phyloP scores from a whole-genome alignment of 768 basidiomycete genomes.

The Leucosporidium scottii region DNA sequence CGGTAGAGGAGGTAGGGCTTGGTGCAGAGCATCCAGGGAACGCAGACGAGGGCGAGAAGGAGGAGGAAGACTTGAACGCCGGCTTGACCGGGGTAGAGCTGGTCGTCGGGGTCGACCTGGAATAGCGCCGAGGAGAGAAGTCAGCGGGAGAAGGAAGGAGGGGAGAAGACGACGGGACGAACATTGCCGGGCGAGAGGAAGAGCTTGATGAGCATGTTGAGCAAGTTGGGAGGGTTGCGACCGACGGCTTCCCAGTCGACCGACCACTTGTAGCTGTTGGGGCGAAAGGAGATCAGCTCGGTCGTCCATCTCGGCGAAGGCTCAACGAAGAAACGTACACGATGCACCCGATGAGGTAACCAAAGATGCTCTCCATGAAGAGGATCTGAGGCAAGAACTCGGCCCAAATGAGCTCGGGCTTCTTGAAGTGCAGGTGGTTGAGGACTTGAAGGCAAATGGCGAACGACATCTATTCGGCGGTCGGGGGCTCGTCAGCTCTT shows the following conservation, averaged over 20 bases:
- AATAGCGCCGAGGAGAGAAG: background rate
- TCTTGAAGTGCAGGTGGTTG: slow-evolving; percentile 90
- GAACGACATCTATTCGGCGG: slow-evolving; percentile 84
- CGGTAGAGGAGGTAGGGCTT: slow-evolving; percentile 90
- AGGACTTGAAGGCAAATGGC: slow-evolving; percentile 91
- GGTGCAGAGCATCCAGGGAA: slow-evolving; percentile 85
- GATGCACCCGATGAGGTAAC: slow-evolving; percentile 42
- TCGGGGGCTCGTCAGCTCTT: background rate
- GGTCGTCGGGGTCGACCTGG: slow-evolving; percentile 55
- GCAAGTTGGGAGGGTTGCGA: slow-evolving; percentile 71
- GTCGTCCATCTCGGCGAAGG: too few relatives aligned
- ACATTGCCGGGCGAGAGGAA: slow-evolving; percentile 76
- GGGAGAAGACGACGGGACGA: background rate
- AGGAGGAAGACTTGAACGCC: slow-evolving; percentile 72
- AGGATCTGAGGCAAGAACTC: slow-evolving; percentile 97
- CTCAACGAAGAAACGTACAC: slow-evolving; percentile 9
- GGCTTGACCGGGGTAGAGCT: slow-evolving; percentile 82
- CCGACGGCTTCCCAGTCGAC: slow-evolving; percentile 74
- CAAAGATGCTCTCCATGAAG: slow-evolving; percentile 96
- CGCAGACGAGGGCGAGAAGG: slow-evolving; percentile 70
- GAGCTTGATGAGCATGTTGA: slow-evolving; percentile 93
- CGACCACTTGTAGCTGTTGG: slow-evolving; percentile 79
- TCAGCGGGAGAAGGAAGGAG: background rate
- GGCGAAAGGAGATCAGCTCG: too few relatives aligned
- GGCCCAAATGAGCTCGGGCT: slow-evolving; percentile 74